Percentiles rank a stretch among this genome's conserved stretches.
Evolutionary conservation across 306 rosid genomes (phyloP).

Genomic region (Gillenia trifoliata): DNA sequence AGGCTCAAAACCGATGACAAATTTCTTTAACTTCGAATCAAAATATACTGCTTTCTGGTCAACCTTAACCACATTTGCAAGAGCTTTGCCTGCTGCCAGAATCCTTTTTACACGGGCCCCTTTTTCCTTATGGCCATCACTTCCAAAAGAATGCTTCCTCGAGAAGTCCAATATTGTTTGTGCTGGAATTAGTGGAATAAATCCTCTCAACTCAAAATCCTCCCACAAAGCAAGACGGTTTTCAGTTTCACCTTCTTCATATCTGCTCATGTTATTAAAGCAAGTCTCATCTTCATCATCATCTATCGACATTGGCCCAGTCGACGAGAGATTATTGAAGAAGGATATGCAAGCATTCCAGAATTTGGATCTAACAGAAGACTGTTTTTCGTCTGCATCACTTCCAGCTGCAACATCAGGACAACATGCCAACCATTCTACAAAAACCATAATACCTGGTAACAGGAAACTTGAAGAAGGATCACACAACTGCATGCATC

Average conservation of each 20-base stretch:
- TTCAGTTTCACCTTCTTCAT: conserved; percentile 91
- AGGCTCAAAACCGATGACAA: conserved; percentile 59
- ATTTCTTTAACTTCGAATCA: conserved; percentile 59
- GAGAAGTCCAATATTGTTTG: conserved; percentile 88
- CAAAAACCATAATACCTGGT: conserved; percentile 82
- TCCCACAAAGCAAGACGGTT: conserved; percentile 89
- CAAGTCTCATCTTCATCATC: conserved; percentile 77
- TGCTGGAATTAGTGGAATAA: conserved; percentile 86
- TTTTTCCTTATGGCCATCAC: conserved; percentile 68
- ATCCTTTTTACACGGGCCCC: conserved; percentile 67
- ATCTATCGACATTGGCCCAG: conserved; percentile 42
- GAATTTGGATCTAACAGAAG: conserved; percentile 62
- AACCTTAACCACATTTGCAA: conserved; percentile 60
- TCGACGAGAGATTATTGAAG: conserved; percentile 63
- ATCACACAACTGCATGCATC: conserved; percentile 59
- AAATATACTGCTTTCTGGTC: conserved; percentile 56
- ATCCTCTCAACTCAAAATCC: conserved; percentile 92
- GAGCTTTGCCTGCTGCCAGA: conserved; percentile 84
- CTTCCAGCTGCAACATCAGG: conserved; percentile 63
- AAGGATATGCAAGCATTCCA: conserved; percentile 68
- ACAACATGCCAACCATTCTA: conserved; percentile 92
- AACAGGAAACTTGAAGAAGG: conserved; percentile 71
- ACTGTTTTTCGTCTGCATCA: conserved; percentile 65
- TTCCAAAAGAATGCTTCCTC: conserved; percentile 70
- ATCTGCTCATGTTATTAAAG: conserved; percentile 78